Evolutionary conservation across 257 asterid genomes (phyloP).

Genomic region (Hygrophila difformis): DNA sequence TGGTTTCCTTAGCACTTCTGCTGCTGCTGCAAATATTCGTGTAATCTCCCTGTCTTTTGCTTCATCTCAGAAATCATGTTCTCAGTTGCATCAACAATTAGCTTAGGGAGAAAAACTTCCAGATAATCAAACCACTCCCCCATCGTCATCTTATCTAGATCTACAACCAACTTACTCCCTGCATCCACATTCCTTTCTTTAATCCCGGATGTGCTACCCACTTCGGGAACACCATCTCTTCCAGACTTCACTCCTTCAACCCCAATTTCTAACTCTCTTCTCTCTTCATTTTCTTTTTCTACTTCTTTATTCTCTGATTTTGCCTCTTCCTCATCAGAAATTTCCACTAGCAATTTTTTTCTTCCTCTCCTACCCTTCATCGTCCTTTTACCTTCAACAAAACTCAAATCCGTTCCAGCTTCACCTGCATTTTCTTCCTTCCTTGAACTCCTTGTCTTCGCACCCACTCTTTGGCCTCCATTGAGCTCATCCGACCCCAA

Average conservation of each 20-base stretch:
- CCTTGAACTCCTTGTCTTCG: constrained; percentile 28
- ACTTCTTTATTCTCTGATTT: constrained; percentile 3
- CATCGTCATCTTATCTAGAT: constrained; percentile 52
- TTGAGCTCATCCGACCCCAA: constrained; percentile 14
- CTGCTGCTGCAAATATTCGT: constrained; percentile 46
- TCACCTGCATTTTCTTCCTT: constrained; percentile 16
- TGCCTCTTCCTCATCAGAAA: constrained; percentile 16
- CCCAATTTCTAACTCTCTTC: constrained; percentile 4
- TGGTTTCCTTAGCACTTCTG: constrained; percentile 30
- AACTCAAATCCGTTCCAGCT: constrained; percentile 15
- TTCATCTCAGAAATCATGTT: constrained; percentile 52
- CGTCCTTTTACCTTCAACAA: constrained; percentile 19
- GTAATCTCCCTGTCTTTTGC: constrained; percentile 40
- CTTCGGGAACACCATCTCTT: constrained; percentile 18
- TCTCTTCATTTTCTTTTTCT: constrained; percentile 17
- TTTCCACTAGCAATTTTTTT: constrained; percentile 11
- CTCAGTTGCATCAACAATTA: constrained; percentile 52
- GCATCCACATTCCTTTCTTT: constrained; percentile 7
- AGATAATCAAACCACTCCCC: constrained; percentile 62
- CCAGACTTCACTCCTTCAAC: constrained; percentile 12
- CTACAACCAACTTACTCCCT: constrained; percentile 16
- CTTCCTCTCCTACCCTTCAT: constrained; percentile 28
- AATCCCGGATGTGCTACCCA: constrained; percentile 27
- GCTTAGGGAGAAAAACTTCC: constrained; percentile 49
- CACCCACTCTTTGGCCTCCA: constrained; percentile 13